Conservation (phyloP, 2,329 filamentous ascomycete genomes). For the Fusarium proliferatum region DNA sequence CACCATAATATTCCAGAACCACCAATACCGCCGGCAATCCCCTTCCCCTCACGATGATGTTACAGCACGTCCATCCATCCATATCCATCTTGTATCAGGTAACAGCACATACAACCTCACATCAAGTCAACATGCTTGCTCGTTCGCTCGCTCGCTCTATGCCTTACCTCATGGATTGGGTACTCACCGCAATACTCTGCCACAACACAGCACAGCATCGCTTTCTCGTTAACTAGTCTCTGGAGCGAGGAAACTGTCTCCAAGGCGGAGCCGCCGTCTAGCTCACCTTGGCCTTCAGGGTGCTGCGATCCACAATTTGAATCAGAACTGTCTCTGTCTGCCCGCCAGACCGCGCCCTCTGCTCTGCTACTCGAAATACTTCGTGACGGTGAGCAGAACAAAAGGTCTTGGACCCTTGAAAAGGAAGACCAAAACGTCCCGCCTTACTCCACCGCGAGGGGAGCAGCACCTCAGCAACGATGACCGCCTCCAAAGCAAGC, state of each 20-base stretch:
- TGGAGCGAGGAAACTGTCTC: neutral
- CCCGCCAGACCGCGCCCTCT: slow-evolving; percentile 33
- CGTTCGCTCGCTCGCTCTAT: neutral
- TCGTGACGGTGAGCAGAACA: slow-evolving; percentile 15
- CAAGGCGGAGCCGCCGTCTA: slow-evolving; percentile 19
- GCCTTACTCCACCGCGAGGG: slow-evolving; percentile 1
- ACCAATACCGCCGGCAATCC: slow-evolving; percentile 25
- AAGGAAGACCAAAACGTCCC: neutral
- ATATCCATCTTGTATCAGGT: slow-evolving; percentile 22
- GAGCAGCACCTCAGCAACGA: slow-evolving; percentile 1
- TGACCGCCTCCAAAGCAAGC: slow-evolving; percentile 15
- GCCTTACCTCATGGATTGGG: slow-evolving; percentile 8
- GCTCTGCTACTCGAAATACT: neutral
- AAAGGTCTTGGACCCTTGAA: slow-evolving; percentile 14
- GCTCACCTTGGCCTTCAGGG: neutral
- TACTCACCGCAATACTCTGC: slow-evolving; percentile 35
- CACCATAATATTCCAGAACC: slow-evolving; percentile 7
- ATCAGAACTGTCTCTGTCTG: slow-evolving; percentile 6
- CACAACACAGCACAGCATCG: slow-evolving; percentile 9
- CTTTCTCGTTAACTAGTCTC: neutral
- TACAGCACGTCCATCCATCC: neutral
- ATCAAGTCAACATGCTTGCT: neutral
- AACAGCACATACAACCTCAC: slow-evolving; percentile 29
- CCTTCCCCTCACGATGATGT: slow-evolving; percentile 21
- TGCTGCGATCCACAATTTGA: slow-evolving; percentile 19